A percentile compares a stretch with the other conserved stretches of the same genome.
Evolutionary conservation across 2,329 filamentous ascomycete species (phyloP).

Genomic region (Chaetomium sp.): DNA sequence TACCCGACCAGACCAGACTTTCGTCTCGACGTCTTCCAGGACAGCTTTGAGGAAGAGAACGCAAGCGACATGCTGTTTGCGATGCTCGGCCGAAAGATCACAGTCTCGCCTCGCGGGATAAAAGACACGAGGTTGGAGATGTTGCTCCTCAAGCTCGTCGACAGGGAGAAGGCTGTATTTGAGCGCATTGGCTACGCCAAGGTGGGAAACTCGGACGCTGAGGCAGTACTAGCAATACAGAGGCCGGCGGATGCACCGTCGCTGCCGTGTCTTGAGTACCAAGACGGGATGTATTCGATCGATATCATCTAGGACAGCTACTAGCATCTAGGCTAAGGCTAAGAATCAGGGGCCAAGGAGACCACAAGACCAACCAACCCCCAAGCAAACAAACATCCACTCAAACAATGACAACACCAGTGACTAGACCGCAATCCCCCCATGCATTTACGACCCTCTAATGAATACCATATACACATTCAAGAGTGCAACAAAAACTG

Average conservation of each 20-base stretch:
- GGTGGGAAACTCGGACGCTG: background rate
- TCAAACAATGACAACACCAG: too few relatives aligned
- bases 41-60: constrained; percentile 3
- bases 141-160: constrained; percentile 8
- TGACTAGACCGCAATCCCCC: too few relatives aligned
- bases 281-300: constrained; percentile 4
- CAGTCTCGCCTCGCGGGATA: too few relatives aligned
- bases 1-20: too few relatives aligned
- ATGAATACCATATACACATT: too few relatives aligned
- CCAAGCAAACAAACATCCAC: too few relatives aligned
- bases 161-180: background rate
- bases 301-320: background rate
- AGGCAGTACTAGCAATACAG: background rate
- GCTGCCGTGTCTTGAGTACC: constrained; percentile 3
- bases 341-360: too few relatives aligned
- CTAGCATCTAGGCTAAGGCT: too few relatives aligned
- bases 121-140: too few relatives aligned
- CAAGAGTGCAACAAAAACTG: too few relatives aligned
- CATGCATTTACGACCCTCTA: too few relatives aligned
- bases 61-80: background rate
- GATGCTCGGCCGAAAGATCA: constrained; percentile 8
- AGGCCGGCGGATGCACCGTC: background rate
- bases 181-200: constrained; percentile 8
- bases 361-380: too few relatives aligned
- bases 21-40: background rate